These are phyloP conservation scores for Haplosporangium sp. DNA, from an alignment of 371 early-diverging fungal genomes.

Conservation along the genomic window DNA sequence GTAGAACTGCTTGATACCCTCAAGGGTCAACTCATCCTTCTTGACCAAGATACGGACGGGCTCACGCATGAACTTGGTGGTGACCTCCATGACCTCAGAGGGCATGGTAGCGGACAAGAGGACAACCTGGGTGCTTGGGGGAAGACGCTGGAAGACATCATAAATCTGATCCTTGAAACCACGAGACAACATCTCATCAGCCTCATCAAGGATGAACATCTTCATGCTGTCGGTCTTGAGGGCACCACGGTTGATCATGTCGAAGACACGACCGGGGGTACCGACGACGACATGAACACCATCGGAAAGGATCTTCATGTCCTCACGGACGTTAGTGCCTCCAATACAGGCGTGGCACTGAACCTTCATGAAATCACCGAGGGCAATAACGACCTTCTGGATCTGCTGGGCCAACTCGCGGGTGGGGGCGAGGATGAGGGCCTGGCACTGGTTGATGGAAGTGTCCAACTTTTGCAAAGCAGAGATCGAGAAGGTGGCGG, in stretches of 20 bases:
- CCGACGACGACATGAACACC: conserved; percentile 85
- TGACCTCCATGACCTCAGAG: conserved; percentile 90
- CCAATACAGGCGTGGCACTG: conserved; percentile 90
- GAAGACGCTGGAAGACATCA: conserved; percentile 89
- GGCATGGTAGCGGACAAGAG: conserved; percentile 96
- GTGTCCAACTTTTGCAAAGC: conserved; percentile 90
- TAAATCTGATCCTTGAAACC: conserved; percentile 97
- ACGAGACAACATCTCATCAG: conserved; percentile 95
- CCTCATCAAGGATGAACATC: conserved; percentile 97
- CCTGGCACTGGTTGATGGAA: conserved; percentile 81
- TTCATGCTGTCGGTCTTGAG: conserved; percentile 84
- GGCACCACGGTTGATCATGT: conserved; percentile 91
- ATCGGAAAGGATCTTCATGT: conserved; percentile 35
- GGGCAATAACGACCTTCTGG: conserved; percentile 84
- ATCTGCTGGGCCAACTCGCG: conserved; percentile 95
- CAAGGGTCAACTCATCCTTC: conserved; percentile 96
- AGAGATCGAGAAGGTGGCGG: conserved; percentile 95
- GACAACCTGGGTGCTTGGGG: conserved; percentile 88
- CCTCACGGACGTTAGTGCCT: conserved; percentile 90
- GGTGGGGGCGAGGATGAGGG: conserved; percentile 91
- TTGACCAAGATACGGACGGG: conserved; percentile 96
- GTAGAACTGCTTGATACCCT: conserved; percentile 95
- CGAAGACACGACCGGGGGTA: conserved; percentile 95
- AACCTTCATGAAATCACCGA: conserved; percentile 89
- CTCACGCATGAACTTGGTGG: conserved; percentile 92